A percentile compares a stretch with the other conserved stretches of the same genome.
Conservation (phyloP, 768 basidiomycete genomes). For the Clathrus columnatus region DNA sequence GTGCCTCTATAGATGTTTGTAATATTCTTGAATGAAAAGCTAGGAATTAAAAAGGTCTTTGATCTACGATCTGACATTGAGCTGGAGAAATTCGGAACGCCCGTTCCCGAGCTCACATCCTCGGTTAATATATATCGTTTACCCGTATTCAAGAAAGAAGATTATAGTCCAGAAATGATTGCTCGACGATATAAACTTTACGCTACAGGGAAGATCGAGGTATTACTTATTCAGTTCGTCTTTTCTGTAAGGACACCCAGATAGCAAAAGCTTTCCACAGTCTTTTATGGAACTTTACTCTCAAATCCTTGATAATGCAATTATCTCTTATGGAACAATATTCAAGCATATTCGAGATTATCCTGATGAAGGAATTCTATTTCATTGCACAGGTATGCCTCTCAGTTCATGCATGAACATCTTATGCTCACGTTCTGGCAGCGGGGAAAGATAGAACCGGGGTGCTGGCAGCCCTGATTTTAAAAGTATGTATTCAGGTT, state of each 20-base stretch:
- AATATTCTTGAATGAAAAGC: slow-evolving; percentile 11
- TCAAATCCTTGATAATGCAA: slow-evolving; percentile 73
- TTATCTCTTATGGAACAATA: slow-evolving; percentile 59
- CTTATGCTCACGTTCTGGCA: slow-evolving; percentile 12
- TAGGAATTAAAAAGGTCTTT: slow-evolving; percentile 64
- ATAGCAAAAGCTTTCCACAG: slow-evolving; percentile 28
- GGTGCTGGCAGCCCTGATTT: slow-evolving; percentile 59
- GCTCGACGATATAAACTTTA: slow-evolving; percentile 71
- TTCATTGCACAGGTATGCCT: slow-evolving; percentile 61
- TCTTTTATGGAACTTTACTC: slow-evolving; percentile 77
- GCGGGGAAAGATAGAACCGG: slow-evolving; percentile 85
- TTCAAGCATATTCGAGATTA: slow-evolving; percentile 66
- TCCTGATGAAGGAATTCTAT: slow-evolving; percentile 55
- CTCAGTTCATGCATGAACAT: background rate
- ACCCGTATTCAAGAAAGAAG: slow-evolving; percentile 60
- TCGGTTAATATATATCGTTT: slow-evolving; percentile 44
- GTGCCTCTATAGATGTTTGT: background rate
- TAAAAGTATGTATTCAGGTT: slow-evolving; percentile 40
- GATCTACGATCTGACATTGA: slow-evolving; percentile 77
- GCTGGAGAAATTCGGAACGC: slow-evolving; percentile 63
- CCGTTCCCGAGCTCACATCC: slow-evolving; percentile 55
- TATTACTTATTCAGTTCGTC: too few relatives aligned
- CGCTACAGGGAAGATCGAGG: slow-evolving; percentile 74
- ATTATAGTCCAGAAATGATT: slow-evolving; percentile 81
- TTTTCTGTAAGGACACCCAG: background rate